Evolutionary conservation across 177 flowering plant species (phyloP).

Genomic region (Telopea speciosissima): DNA sequence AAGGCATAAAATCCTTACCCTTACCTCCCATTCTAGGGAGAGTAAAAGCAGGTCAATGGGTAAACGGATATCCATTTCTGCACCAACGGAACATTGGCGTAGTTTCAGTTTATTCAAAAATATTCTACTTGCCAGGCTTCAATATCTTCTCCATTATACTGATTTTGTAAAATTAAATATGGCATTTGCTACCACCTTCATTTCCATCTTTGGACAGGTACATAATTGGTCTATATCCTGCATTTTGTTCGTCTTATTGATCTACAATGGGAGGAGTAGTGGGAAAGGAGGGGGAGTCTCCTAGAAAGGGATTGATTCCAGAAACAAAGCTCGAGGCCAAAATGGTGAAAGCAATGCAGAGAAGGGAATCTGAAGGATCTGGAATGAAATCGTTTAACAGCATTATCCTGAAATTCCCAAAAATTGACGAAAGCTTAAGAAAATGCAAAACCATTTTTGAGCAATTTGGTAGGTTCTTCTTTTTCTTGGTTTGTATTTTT

Average conservation of each 20-base stretch:
- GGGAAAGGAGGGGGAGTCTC: slow-evolving; percentile 43
- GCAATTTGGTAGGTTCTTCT: slow-evolving; percentile 59
- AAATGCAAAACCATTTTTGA: slow-evolving; percentile 70
- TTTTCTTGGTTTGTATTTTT: neutral
- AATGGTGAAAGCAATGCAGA: slow-evolving; percentile 77
- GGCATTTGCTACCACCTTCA: neutral
- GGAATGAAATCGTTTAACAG: slow-evolving; percentile 72
- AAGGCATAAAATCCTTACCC: too few species aligned
- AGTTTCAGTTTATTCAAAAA: too few species aligned
- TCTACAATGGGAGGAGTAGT: slow-evolving; percentile 59
- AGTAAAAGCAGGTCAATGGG: too few species aligned
- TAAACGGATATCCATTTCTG: too few species aligned
- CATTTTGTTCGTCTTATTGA: slow-evolving; percentile 6
- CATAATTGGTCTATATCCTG: slow-evolving; percentile 2
- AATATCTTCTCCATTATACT: neutral
- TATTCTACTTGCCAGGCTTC: neutral
- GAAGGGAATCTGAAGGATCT: slow-evolving; percentile 55
- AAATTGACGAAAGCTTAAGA: slow-evolving; percentile 72
- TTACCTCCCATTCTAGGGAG: too few species aligned
- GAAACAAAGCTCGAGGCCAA: slow-evolving; percentile 83
- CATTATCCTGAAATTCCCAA: slow-evolving; percentile 79
- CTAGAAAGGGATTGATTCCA: slow-evolving; percentile 34
- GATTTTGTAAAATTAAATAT: too few species aligned
- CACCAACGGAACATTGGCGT: too few species aligned
- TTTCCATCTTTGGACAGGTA: slow-evolving; percentile 6